Percentiles rank a stretch among this genome's conserved stretches.
Evolutionary conservation across 176 grass and related monocot species (phyloP).

Genomic region (Zoysia pacifica): DNA sequence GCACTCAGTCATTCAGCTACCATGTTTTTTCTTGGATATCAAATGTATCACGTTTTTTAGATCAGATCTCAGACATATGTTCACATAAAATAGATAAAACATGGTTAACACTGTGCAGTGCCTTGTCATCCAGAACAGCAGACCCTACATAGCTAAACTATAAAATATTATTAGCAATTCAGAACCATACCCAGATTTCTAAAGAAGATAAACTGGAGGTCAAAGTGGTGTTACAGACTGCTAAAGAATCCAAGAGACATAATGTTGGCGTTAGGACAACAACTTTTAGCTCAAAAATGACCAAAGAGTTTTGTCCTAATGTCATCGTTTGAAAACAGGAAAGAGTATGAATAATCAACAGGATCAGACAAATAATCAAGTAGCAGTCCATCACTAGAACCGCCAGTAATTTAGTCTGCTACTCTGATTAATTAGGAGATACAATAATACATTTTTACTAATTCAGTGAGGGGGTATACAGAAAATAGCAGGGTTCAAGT

Average conservation of each 20-base stretch:
- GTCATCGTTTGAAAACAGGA: neutral
- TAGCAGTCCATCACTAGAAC: slow-evolving; percentile 1
- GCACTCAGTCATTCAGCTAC: neutral
- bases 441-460: neutral
- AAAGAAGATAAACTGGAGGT: neutral
- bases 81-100: neutral
- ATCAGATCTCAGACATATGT: neutral
- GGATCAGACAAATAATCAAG: neutral
- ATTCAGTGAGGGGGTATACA: neutral
- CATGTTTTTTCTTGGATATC: neutral
- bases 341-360: neutral
- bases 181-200: neutral
- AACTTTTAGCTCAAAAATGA: neutral
- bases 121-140: neutral
- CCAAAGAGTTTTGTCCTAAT: neutral
- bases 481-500: neutral
- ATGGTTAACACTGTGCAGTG: neutral
- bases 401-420: neutral
- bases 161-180: neutral
- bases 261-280: neutral
- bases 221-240: neutral
- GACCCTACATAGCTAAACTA: slow-evolving; percentile 6
- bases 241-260: slow-evolving; percentile 2
- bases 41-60: neutral
- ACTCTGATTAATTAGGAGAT: neutral